These are phyloP conservation scores for Zancudomyces culisetae DNA, from an alignment of 371 early-diverging fungal genomes.

Conservation along the genomic window DNA sequence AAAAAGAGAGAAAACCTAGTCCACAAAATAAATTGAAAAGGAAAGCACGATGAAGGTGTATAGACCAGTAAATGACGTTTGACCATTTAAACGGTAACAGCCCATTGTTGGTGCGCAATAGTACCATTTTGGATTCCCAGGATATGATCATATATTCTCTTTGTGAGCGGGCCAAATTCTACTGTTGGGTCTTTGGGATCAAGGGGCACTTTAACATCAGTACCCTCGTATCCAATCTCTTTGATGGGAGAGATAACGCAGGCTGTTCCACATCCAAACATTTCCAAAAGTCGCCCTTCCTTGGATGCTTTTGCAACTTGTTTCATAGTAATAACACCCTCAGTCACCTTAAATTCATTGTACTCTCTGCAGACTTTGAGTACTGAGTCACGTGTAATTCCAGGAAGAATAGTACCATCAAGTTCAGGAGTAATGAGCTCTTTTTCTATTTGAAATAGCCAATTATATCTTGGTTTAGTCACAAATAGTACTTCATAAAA, in stretches of 20 bases:
- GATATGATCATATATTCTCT: constrained; percentile 65
- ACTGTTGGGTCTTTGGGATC: constrained; percentile 58
- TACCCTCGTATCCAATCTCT: constrained; percentile 47
- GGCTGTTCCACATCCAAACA: constrained; percentile 91
- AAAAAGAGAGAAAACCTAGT: too few species aligned
- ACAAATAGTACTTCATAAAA: too few species aligned
- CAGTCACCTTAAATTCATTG: constrained; percentile 80
- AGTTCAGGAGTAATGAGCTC: constrained; percentile 86
- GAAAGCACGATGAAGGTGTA: too few species aligned
- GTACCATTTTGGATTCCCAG: constrained; percentile 90
- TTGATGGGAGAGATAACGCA: constrained; percentile 89
- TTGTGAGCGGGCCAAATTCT: constrained; percentile 83
- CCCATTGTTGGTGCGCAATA: not conserved
- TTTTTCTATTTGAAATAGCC: constrained; percentile 7
- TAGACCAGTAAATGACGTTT: too few species aligned
- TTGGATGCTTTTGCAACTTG: constrained; percentile 52
- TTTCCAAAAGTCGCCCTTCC: constrained; percentile 52
- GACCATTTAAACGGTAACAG: too few species aligned
- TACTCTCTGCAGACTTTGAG: constrained; percentile 56
- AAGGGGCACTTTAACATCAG: constrained; percentile 60
- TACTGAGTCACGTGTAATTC: constrained; percentile 93
- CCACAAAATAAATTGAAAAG: too few species aligned
- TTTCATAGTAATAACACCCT: constrained; percentile 68
- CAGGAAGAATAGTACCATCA: constrained; percentile 91
- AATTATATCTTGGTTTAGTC: too few species aligned